Evolutionary conservation across 2,329 filamentous ascomycete genomes (phyloP), one percentile per base, ranked within the genome.

Genomic region (Fusarium tricinctum): DNA sequence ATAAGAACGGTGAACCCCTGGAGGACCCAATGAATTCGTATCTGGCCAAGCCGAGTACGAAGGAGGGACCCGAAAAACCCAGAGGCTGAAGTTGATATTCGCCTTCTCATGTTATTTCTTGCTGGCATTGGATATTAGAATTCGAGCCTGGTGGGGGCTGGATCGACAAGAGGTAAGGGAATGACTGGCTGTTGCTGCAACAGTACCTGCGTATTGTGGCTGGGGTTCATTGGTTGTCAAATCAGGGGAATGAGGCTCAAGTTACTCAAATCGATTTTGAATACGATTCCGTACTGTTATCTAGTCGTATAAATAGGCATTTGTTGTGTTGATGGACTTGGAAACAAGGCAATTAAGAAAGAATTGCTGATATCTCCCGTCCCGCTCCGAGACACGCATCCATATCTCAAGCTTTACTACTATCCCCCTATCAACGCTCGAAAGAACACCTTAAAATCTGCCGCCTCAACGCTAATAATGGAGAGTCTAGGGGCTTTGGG

Each of bases 141-240:
- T 39, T 56, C 46, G 44, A 58, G 50, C 28, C 61, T 58, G 61
- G 62, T 54, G 66, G 66, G 66, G 66, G 56, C 46, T 65, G 45
- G 65, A 69, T 69, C 57, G 61, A 69, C 63, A 66, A 19, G 20
- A 30, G 32, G 22, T 42, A 33, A 53, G 56, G 30, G 39, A 60
- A 32, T 39, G 32, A 53, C 55, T 60, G 55, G 55, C 46, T 62
- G 46, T 39, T 39, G 19, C 49, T 55, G 46, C n/a, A 43, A 49
- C 61, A 55, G 66, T 69, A 69, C 66, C 66, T 69, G 66, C 66
- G 66, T 69, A 51, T 67, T 49, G 61, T 50, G 66, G 61, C 51
- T 54, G 57, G 40, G 22, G 43, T 50, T 42, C 26, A 57, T 49
- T 63, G 42, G 51, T 26, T 38, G n/a, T 22, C 46, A 26, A n/a